Evolutionary conservation across 768 basidiomycete genomes (phyloP), one percentile per base, ranked within the genome.

Genomic region (Cubamyces lactineus): DNA sequence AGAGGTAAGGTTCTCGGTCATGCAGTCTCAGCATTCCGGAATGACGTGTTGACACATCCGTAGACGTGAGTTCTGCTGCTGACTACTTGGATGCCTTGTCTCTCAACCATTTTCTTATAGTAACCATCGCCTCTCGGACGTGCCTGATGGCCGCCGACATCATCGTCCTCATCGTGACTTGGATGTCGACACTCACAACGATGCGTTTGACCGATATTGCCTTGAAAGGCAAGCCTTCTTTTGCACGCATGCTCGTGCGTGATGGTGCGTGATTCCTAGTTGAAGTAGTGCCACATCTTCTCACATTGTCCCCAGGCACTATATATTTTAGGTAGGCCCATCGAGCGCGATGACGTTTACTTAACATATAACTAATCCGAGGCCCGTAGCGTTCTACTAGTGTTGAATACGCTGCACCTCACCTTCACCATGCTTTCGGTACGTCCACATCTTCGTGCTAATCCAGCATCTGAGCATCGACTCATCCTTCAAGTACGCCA

Each of bases 81-180:
- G 28, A 42, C 41, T 4, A 46, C 13, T 8, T 19, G 16, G 17
- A 17, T 17, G 16, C 30, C 12, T 26, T 3, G 6, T 41, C 9
- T 16, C 12, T 24, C 16, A 11, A 0, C 12, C 9, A 6, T 5
- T 17, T 19, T 30, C 8, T 1, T 1, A 23, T 53, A 61, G 60
- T 61, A 5, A 61, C 53, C 4, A 55, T 55, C 40, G 48, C 48
- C 0, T 61, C 60, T 7, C 34, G 60, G 16, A 54, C 60, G 16
- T 61, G 60, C 39, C 24, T 61, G 6, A 55, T 61, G 15, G 47
- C 46, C 1, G 45, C 60, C 21, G 60, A 61, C 28, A 26, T 61
- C 12, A 53, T 61, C 23, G 46, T 61, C 9, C 45, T 61, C 12
- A 12, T 54, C 13, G 53, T 61, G 26, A 61, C 60, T 11, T 61